Evolutionary conservation across 208 protist species (phyloP).

Genomic region (Willaertia magna): DNA sequence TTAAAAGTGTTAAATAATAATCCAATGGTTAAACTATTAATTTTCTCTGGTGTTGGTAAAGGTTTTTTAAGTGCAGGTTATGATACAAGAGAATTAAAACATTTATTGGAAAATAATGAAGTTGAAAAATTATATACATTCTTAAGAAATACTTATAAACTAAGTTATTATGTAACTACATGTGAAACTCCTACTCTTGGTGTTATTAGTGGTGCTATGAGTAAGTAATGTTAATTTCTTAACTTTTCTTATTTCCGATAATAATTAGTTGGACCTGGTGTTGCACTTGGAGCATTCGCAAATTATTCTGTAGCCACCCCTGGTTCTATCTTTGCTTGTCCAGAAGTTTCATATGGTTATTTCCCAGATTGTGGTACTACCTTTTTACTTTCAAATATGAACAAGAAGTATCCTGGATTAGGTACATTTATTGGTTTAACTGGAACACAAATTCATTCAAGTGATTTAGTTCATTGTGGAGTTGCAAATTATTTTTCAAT

Average conservation of each 20-base stretch:
- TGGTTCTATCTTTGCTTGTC: not conserved
- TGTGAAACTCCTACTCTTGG: not conserved
- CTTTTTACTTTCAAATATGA: not conserved
- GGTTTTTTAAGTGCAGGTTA: not conserved
- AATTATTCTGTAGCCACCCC: not conserved
- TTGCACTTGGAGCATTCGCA: not conserved
- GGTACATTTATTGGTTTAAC: not conserved
- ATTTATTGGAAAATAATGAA: not conserved
- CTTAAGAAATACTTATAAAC: not conserved
- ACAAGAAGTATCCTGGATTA: not conserved
- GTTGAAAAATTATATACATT: not conserved
- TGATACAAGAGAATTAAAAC: not conserved
- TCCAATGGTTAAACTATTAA: not conserved
- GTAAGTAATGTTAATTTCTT: not conserved
- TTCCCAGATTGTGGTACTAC: not conserved
- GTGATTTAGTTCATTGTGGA: not conserved
- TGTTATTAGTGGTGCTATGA: not conserved
- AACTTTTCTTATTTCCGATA: not conserved
- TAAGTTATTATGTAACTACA: not conserved
- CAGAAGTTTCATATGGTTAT: not conserved
- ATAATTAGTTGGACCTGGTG: not conserved
- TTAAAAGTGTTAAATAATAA: not conserved
- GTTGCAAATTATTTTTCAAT: not conserved
- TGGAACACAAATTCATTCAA: not conserved
- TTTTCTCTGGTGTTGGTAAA: not conserved